phyloP scores from a whole-genome alignment of 1,139 yeast genomes.

The Yamadazyma membranifaciens region DNA sequence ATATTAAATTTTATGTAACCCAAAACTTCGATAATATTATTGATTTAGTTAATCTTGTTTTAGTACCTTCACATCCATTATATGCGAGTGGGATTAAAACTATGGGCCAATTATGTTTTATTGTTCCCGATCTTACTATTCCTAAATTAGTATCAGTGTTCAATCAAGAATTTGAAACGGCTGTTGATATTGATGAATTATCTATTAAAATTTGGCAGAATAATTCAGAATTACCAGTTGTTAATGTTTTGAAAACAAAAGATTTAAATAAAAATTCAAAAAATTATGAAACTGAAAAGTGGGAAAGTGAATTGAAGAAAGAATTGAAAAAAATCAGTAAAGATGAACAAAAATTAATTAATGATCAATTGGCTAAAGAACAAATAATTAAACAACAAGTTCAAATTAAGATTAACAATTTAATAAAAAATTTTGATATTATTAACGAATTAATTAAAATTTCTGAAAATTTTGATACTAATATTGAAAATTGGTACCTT shows the following conservation, averaged over 20 bases:
- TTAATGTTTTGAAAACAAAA: constrained; percentile 54
- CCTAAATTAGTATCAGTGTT: constrained; percentile 41
- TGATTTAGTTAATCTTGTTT: constrained; percentile 9
- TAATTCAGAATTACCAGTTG: constrained; percentile 47
- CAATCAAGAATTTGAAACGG: constrained; percentile 8
- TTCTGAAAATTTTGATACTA: constrained; percentile 61
- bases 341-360: constrained; percentile 67
- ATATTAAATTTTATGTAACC: constrained; percentile 61
- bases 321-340: constrained; percentile 73
- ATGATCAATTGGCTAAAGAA: constrained; percentile 64
- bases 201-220: constrained; percentile 72
- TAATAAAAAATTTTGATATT: constrained; percentile 52
- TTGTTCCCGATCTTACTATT: constrained; percentile 60
- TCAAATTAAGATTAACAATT: constrained; percentile 29
- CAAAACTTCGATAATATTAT: constrained; percentile 39
- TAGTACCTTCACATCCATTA: constrained; percentile 13
- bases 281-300: constrained; percentile 80
- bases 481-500: constrained; percentile 72
- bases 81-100: constrained; percentile 54
- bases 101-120: constrained; percentile 65
- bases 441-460: constrained; percentile 51
- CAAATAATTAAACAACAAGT: constrained; percentile 50
- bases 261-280: constrained; percentile 59
- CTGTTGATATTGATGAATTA: constrained; percentile 11
- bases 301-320: constrained; percentile 84